Evolutionary conservation across 2,329 filamentous ascomycete species (phyloP), one percentile per base, ranked within the genome.

Genomic region (Emergomyces orientalis): DNA sequence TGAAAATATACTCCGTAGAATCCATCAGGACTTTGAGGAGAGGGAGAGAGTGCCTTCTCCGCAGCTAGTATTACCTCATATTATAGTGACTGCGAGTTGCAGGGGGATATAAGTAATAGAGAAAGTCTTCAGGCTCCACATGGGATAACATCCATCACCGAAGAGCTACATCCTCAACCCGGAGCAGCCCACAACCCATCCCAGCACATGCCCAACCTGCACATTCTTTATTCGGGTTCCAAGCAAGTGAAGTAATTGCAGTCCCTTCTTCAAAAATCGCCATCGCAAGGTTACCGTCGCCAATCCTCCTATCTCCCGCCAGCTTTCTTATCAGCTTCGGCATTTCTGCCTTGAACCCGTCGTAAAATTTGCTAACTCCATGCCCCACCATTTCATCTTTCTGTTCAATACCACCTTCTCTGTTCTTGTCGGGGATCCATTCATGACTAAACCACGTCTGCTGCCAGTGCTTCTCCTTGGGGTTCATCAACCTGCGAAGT

Each of bases 181-280:
- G 81, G 52, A 90, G 78, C 64, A 90, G 71, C 0, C 88, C 88
- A 34, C 85, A 88, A 0, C 81, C 87, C 80, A 88, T 81, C 0
- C 84, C 86, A 3, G 82, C 83, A 11, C 86, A 86, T 2, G 84
- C 85, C 86, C 87, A 88, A 67, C 82, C 86, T 14, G 86, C 85
- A 68, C 81, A 86, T n/a, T 79, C 76, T 43, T 79, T 71, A 68
- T 89, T 89, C 1, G 86, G 85, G 69, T 89, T 89, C 87, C 87
- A 90, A 49, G 81, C 80, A 30, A 88, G 76, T 1, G 81, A 78
- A 5, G 85, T 85, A 66, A 89, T 77, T 56, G 86, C 81, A 11
- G 84, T 87, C 65, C 81, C 76, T 57, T 87, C 82, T 62, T 89
- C 87, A 68, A 86, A 82, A 13, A 88, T 78, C 2, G 76, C 75